Conservation (phyloP, 176 grass and related monocot genomes). For the Dactylis glomerata region DNA sequence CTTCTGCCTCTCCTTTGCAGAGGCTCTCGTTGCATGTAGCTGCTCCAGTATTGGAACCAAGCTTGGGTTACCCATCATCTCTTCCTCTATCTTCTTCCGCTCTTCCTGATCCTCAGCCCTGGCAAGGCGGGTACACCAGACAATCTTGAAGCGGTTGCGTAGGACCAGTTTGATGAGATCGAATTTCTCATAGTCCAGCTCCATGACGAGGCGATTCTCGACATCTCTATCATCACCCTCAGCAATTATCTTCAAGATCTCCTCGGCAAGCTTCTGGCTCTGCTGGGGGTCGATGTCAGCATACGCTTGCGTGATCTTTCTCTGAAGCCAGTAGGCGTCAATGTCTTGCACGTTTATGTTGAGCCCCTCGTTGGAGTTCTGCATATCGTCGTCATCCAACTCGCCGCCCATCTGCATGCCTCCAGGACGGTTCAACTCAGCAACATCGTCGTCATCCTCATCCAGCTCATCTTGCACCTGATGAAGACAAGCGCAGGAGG, state of each 20-base stretch:
- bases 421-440: slow-evolving; percentile 51
- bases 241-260: slow-evolving; percentile 84
- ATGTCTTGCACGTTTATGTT: slow-evolving; percentile 92
- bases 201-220: slow-evolving; percentile 79
- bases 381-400: slow-evolving; percentile 73
- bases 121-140: slow-evolving; percentile 94
- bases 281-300: slow-evolving; percentile 81
- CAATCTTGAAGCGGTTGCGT: slow-evolving; percentile 83
- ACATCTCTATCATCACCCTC: slow-evolving; percentile 80
- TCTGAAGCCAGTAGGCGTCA: slow-evolving; percentile 97
- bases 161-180: slow-evolving; percentile 85
- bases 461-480: slow-evolving; percentile 97
- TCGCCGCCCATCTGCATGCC: slow-evolving; percentile 83
- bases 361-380: slow-evolving; percentile 58
- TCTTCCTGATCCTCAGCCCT: slow-evolving; percentile 89
- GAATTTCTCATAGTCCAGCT: slow-evolving; percentile 94
- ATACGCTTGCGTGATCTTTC: slow-evolving; percentile 90
- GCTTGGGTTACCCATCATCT: slow-evolving; percentile 60
- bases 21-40: slow-evolving; percentile 90
- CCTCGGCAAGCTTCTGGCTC: slow-evolving; percentile 82
- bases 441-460: slow-evolving; percentile 59
- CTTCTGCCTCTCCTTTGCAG: slow-evolving; percentile 88
- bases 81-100: slow-evolving; percentile 81
- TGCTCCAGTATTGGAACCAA: slow-evolving; percentile 74
- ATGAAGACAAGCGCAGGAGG: not conserved